These are phyloP conservation scores for Spongispora temasekensis DNA, from an alignment of 1,284 basidiomycete genomes.

Conservation along the genomic window DNA sequence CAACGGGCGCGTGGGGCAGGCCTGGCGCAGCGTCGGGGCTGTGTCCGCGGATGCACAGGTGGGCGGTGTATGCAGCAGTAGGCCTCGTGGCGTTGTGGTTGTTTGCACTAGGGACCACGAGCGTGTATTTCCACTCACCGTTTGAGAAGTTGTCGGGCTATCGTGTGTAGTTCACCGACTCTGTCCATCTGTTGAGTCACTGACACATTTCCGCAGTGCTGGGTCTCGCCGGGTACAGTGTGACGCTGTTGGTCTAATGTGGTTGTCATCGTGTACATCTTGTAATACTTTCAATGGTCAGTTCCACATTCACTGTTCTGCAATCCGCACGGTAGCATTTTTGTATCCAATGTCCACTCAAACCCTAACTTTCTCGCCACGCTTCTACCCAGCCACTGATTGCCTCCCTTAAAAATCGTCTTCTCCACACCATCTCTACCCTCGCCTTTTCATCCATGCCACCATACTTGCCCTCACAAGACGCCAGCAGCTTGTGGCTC, in stretches of 20 bases:
- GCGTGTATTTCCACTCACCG: slow-evolving; percentile 89
- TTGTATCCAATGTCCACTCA: too few species aligned
- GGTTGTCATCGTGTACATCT: too few species aligned
- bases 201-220: slow-evolving; percentile 37
- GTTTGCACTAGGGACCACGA: slow-evolving; percentile 78
- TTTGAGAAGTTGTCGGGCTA: slow-evolving; percentile 87
- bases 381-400: background rate
- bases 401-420: slow-evolving; percentile 14
- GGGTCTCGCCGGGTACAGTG: slow-evolving; percentile 41
- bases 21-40: background rate
- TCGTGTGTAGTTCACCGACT: slow-evolving; percentile 49
- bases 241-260: slow-evolving; percentile 37
- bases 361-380: background rate
- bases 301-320: too few species aligned
- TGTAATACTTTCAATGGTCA: too few species aligned
- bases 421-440: slow-evolving; percentile 22
- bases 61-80: slow-evolving; percentile 47
- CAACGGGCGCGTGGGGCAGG: slow-evolving; percentile 30
- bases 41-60: slow-evolving; percentile 41
- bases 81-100: slow-evolving; percentile 69
- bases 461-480: slow-evolving; percentile 39
- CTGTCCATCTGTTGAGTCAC: background rate
- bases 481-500: slow-evolving; percentile 48
- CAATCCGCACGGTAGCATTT: too few species aligned
- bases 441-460: slow-evolving; percentile 14